Percentiles rank a stretch among this genome's conserved stretches.
phyloP scores from a whole-genome alignment of 805 yeast species.

The Monosporozyma servazzii region DNA sequence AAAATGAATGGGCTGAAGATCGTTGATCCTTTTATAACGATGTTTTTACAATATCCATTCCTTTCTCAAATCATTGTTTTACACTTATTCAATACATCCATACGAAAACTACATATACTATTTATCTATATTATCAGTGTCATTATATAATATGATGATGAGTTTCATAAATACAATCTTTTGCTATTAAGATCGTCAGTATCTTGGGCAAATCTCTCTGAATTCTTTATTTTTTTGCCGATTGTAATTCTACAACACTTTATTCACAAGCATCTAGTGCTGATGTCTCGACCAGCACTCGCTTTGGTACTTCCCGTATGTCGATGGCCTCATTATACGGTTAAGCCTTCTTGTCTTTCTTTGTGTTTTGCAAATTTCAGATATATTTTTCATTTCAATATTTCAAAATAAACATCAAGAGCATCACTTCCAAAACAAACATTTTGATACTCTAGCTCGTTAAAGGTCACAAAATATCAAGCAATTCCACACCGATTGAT shows the following conservation, averaged over 20 bases:
- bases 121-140: neutral
- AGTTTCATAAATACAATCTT: neutral
- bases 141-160: neutral
- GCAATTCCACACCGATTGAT: neutral
- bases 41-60: neutral
- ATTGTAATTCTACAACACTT: neutral
- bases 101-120: neutral
- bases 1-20: slow-evolving; percentile 87
- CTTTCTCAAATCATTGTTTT: too few relatives aligned
- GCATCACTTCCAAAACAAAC: neutral
- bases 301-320: too few relatives aligned
- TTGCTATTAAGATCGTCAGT: neutral
- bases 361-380: neutral
- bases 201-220: neutral
- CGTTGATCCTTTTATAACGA: slow-evolving; percentile 43
- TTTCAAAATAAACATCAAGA: neutral
- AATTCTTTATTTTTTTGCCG: neutral
- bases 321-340: neutral
- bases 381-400: neutral
- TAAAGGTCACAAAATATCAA: neutral
- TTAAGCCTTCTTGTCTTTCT: neutral
- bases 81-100: neutral
- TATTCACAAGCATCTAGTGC: neutral
- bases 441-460: neutral
- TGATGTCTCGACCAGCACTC: too few relatives aligned